Evolutionary conservation across 73 alveolate species (phyloP), one percentile per base, ranked within the genome.

Genomic region (Halteria grandinella): DNA sequence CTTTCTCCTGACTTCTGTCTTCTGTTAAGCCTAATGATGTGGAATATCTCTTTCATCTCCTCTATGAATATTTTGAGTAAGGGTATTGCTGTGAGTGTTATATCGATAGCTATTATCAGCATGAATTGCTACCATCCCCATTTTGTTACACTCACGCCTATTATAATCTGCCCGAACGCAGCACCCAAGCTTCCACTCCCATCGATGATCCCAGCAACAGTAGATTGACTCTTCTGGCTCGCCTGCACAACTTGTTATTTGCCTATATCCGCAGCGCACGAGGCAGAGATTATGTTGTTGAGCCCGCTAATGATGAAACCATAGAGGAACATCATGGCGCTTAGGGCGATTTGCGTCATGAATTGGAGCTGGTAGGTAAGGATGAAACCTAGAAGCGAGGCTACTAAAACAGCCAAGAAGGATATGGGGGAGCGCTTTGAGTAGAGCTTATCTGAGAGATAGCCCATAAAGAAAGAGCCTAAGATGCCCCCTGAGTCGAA

Each of bases 401-500:
- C 77, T 24, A 37, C 15, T n/a, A 60, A 3, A 12, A 60, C 43
- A 60, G 77, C 77, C 3, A 60, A 23, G 27, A 60, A 60, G 8
- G 77, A 55, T 1, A 60, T 59, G 10, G 77, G 77, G 6, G 77
- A 33, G 37, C 77, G 37, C 14, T 55, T 60, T 39, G 31, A 40
- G 59, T 60, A 60, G 12, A 37, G 45, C 34, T 36, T 60, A 78
- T 33, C 54, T 41, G 52, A 48, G 34, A 57, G 12, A 70, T 69
- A 32, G 73, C 74, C 59, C 11, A 32, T 23, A 48, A 50, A 52
- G 8, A 78, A 12, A 8, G 73, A 28, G 6, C 89, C 83, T 10
- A 78, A 18, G 53, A 78, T 44, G 14, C 76, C 82, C 11, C 84
- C 89, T 1, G 50, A 25, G 21, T 78, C 89, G 48, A 44, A 78